phyloP scores from a whole-genome alignment of 2,329 filamentous ascomycete genomes.

The Cladosporium sp. region DNA sequence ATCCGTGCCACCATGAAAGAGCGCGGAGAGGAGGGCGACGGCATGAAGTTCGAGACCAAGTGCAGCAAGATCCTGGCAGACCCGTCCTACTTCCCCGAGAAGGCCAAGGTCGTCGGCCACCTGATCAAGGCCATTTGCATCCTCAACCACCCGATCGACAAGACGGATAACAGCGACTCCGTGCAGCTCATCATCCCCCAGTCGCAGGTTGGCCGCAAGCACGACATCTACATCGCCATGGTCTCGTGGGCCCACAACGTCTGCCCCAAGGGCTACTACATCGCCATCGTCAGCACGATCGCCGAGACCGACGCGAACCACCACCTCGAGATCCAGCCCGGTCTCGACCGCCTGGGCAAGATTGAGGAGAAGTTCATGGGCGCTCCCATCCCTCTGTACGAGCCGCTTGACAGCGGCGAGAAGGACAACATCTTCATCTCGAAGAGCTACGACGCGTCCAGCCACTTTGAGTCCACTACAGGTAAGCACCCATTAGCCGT shows the following conservation, averaged over 20 bases:
- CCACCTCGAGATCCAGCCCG: slow-evolving; percentile 88
- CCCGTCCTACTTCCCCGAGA: slow-evolving; percentile 90
- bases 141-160: slow-evolving; percentile 86
- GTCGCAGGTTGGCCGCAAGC: slow-evolving; percentile 92
- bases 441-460: slow-evolving; percentile 96
- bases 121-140: slow-evolving; percentile 96
- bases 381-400: slow-evolving; percentile 85
- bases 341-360: slow-evolving; percentile 82
- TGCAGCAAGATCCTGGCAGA: slow-evolving; percentile 93
- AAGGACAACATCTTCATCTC: slow-evolving; percentile 95
- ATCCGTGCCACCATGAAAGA: slow-evolving; percentile 97
- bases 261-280: slow-evolving; percentile 97
- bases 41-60: slow-evolving; percentile 93
- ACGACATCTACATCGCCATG: slow-evolving; percentile 96
- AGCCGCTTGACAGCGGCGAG: slow-evolving; percentile 73
- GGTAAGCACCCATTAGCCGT: slow-evolving; percentile 35
- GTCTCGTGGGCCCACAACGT: slow-evolving; percentile 96
- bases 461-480: slow-evolving; percentile 89
- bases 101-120: slow-evolving; percentile 81
- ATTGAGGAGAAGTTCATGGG: slow-evolving; percentile 98
- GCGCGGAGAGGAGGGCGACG: slow-evolving; percentile 63
- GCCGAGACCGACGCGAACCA: slow-evolving; percentile 88
- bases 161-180: slow-evolving; percentile 83
- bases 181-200: slow-evolving; percentile 95
- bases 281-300: slow-evolving; percentile 96